Percentiles rank a stretch among this genome's conserved stretches.
Evolutionary conservation across 495 filamentous ascomycete genomes (phyloP).

Genomic region (Astrothelium macrocarpum): DNA sequence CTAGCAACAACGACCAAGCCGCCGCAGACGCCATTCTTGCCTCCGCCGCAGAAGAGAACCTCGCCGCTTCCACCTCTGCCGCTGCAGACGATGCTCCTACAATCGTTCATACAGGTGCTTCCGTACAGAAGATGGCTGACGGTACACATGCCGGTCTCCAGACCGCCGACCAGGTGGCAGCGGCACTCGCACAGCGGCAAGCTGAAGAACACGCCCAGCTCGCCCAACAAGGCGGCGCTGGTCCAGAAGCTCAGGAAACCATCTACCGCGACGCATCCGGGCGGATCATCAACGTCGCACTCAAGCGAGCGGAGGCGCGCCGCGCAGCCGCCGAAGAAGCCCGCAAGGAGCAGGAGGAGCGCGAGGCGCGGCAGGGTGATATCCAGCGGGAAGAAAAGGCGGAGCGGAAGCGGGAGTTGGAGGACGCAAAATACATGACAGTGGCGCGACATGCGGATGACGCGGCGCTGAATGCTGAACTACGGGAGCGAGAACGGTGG

Average conservation of each 20-base stretch:
- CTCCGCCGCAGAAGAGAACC: constrained; percentile 56
- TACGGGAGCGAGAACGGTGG: constrained; percentile 69
- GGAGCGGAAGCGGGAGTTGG: constrained; percentile 49
- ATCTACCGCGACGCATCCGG: constrained; percentile 92
- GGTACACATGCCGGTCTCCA: constrained; percentile 83
- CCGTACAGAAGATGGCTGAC: constrained; percentile 55
- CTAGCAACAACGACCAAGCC: constrained; percentile 44
- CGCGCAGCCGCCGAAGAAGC: constrained; percentile 60
- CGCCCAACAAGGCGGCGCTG: constrained; percentile 34
- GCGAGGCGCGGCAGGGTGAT: constrained; percentile 67
- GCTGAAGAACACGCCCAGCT: constrained; percentile 41
- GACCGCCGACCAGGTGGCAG: constrained; percentile 66
- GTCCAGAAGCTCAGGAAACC: constrained; percentile 54
- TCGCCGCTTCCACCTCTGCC: constrained; percentile 30
- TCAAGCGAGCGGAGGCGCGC: constrained; percentile 79
- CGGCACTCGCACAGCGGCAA: constrained; percentile 51
- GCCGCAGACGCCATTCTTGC: constrained; percentile 78
- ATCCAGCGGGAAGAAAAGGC: constrained; percentile 59
- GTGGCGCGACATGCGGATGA: constrained; percentile 76
- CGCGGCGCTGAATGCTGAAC: constrained; percentile 68
- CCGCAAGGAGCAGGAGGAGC: constrained; percentile 48
- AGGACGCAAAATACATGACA: constrained; percentile 70
- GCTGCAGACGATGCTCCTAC: constrained; percentile 38
- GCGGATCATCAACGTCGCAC: constrained; percentile 77
- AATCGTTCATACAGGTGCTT: constrained; percentile 27